Evolutionary conservation across 805 yeast genomes (phyloP).

Genomic region (Saccharomycopsis selenospora): DNA sequence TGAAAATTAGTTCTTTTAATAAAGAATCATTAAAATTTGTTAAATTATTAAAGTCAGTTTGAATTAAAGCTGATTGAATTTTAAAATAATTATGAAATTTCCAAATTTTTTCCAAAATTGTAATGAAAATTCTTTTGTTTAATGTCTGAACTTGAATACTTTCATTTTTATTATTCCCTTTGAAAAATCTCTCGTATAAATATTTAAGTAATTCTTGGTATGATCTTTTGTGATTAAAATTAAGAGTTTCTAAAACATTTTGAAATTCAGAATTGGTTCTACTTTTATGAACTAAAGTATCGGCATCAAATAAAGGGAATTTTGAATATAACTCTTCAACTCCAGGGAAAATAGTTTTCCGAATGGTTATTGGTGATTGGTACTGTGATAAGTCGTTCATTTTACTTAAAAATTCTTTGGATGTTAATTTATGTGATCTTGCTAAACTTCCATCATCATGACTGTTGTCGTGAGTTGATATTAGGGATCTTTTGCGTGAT

Average conservation of each 20-base stretch:
- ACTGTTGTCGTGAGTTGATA: background rate
- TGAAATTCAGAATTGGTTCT: conserved; percentile 10
- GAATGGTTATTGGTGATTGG: conserved; percentile 15
- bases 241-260: conserved; percentile 12
- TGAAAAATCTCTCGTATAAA: conserved; percentile 18
- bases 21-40: conserved; percentile 18
- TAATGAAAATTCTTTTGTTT: conserved; percentile 18
- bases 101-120: conserved; percentile 20
- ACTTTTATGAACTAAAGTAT: conserved; percentile 2
- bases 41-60: conserved; percentile 14
- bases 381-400: conserved; percentile 12
- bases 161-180: background rate
- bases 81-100: conserved; percentile 18
- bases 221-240: conserved; percentile 19
- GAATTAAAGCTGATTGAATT: conserved; percentile 20
- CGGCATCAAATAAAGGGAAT: conserved; percentile 19
- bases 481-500: background rate
- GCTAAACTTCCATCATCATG: background rate
- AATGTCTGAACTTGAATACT: background rate
- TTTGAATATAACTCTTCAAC: conserved; percentile 19
- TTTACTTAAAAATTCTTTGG: conserved; percentile 9
- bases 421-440: background rate
- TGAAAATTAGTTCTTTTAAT: conserved; percentile 31
- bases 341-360: conserved; percentile 19
- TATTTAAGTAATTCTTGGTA: conserved; percentile 21